These are phyloP conservation scores for Fusarium mundagurra DNA, from an alignment of 2,329 filamentous ascomycete species.

Conservation along the genomic window DNA sequence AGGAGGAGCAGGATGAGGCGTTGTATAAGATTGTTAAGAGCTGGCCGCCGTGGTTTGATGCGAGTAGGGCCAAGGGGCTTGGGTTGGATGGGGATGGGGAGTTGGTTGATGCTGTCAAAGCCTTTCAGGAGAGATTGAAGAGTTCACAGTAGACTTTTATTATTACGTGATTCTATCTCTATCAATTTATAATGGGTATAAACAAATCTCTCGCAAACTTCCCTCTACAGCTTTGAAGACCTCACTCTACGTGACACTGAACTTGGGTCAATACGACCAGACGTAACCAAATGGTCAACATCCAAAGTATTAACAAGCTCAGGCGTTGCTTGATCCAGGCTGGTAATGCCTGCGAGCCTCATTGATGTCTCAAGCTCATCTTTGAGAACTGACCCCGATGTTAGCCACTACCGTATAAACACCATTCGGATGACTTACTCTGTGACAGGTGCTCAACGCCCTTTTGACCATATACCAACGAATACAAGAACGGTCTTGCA, in stretches of 20 bases:
- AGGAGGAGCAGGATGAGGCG: slow-evolving; percentile 57
- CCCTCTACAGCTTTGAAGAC: slow-evolving; percentile 31
- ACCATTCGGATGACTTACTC: slow-evolving; percentile 53
- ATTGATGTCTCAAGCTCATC: slow-evolving; percentile 47
- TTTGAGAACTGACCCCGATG: slow-evolving; percentile 36
- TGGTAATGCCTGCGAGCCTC: slow-evolving; percentile 45
- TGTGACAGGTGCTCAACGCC: slow-evolving; percentile 64
- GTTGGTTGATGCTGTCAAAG: slow-evolving; percentile 47
- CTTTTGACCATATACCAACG: slow-evolving; percentile 63
- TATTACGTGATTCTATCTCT: slow-evolving; percentile 8
- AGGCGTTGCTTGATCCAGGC: slow-evolving; percentile 41
- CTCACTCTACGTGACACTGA: not conserved
- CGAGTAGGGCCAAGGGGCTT: slow-evolving; percentile 60
- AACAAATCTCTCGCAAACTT: not conserved
- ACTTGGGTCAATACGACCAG: slow-evolving; percentile 20
- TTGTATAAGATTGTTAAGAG: slow-evolving; percentile 61
- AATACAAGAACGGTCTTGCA: slow-evolving; percentile 63
- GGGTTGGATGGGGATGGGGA: slow-evolving; percentile 60
- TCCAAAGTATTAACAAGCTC: slow-evolving; percentile 47
- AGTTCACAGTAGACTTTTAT: not conserved
- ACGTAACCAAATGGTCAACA: slow-evolving; percentile 44
- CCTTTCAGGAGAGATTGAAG: slow-evolving; percentile 38
- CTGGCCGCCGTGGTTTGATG: slow-evolving; percentile 64
- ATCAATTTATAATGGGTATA: not conserved
- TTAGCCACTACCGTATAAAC: not conserved